Evolutionary conservation across 345 rosid genomes (phyloP), one percentile per base, ranked within the genome.

Genomic region (Ricinus communis): DNA sequence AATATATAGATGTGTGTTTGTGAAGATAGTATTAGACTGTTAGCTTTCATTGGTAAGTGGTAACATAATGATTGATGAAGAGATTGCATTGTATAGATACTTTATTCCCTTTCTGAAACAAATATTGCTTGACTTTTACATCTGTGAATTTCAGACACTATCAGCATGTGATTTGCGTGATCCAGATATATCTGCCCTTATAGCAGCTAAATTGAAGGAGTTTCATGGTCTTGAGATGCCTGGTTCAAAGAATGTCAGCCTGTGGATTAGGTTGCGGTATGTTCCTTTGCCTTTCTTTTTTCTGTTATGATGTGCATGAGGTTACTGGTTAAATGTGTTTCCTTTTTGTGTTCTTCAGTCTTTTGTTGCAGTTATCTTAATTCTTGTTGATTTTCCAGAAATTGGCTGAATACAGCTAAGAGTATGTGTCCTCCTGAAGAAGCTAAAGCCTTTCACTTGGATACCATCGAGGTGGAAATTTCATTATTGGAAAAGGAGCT

Each of bases 211-310:
- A 68, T 14, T 77, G 64, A 77, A 62, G 68, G 80, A 77, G 72
- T 77, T 77, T 24, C 80, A 77, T 36, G 69, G 73, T 62, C 80
- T 77, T 72, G 73, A 77, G 64, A 61, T 77, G 76, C 69, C 76
- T 66, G 80, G 80, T 62, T 36, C 69, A 18, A 72, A 77, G 60
- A n/a, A 61, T 56, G 53, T 71, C 25, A 3, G 6, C 52, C 62
- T 77, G 58, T 77, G 80, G 80, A 49, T 47, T 53, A 77, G 72
- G 56, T 27, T 77, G 66, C 61, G 73, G 80, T 77, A 55, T 61
- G 58, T 28, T 72, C 30, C 69, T 18, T 66, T 22, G 24, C 0
- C 12, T 4, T 24, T 65, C 27, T 13, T 13, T 57, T 28, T 72
- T 72, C 4, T 11, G 13, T 28, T 21, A 27, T 22, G 68, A 5